Conservation (phyloP, 495 filamentous ascomycete genomes). For the Aspergillus mulundensis region DNA sequence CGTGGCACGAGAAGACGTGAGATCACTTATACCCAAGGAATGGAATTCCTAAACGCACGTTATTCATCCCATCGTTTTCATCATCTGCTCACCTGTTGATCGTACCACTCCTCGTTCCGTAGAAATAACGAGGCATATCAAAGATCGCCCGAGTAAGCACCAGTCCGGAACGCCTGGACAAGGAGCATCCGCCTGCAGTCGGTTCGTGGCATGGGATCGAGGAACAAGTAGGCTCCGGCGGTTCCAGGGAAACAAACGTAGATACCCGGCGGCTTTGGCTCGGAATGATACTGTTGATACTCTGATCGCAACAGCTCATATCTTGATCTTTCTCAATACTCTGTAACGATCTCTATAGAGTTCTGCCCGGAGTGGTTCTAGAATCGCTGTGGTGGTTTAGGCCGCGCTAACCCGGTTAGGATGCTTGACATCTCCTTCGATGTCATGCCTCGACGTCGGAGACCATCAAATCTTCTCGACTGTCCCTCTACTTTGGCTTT, state of each 20-base stretch:
- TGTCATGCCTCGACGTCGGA: slow-evolving; percentile 24
- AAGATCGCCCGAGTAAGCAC: background rate
- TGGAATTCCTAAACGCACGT: background rate
- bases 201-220: background rate
- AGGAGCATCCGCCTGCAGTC: background rate
- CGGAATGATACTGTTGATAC: background rate
- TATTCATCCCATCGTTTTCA: background rate
- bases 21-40: slow-evolving; percentile 9
- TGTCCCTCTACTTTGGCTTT: slow-evolving; percentile 2
- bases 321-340: background rate
- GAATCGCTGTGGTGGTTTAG: slow-evolving; percentile 23
- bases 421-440: slow-evolving; percentile 28
- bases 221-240: background rate
- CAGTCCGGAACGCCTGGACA: background rate
- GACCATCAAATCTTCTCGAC: slow-evolving; percentile 23
- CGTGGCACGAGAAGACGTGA: slow-evolving; percentile 6
- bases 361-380: slow-evolving; percentile 16
- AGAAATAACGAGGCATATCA: background rate
- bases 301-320: background rate
- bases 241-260: slow-evolving; percentile 2
- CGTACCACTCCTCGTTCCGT: slow-evolving; percentile 5
- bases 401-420: slow-evolving; percentile 25
- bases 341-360: background rate
- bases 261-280: background rate
- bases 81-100: background rate